Evolutionary conservation across 2,329 filamentous ascomycete genomes (phyloP), one percentile per base, ranked within the genome.

Genomic region (Neofusicoccum sp.): DNA sequence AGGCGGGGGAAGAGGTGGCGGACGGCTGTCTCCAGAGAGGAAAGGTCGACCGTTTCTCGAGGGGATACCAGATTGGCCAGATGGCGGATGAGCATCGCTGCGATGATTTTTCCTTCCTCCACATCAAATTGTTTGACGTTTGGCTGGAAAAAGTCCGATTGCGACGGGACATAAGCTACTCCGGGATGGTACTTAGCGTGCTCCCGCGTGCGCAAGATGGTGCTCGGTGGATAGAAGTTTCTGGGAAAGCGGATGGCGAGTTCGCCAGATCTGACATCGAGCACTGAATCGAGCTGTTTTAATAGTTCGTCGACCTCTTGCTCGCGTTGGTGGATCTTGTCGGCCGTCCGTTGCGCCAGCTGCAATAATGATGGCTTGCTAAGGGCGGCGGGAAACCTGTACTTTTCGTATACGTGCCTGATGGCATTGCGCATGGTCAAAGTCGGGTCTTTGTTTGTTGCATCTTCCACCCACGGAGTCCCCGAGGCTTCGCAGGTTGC

Each of bases 381-480:
- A 2, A 98, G 76, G 0, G 92, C 91, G 8, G 72, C 72, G 0
- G 95, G 93, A 3, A 98, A 76, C 2, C 73, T 69, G 61, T 87
- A 75, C 4, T 82, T 75, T 28, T 79, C 76, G 20, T 84, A 80
- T 44, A 96, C 72, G 71, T 89, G 78, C 33, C 93, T 85, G 38
- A 97, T 80, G 0, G 93, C 87, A 69, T 99, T 99, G 38, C 95
- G 85, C 45, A 82, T 76, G 0, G 95, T 96, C 62, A 96, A 76
- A 0, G 87, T 91, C 7, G 80, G 82, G 68, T 97, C 89, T 14
- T 80, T 74, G 69, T 99, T 99, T 1, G 93, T 97, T 43, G 80
- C 77, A 71, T 99, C 95, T 71, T 95, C 90, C 64, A 91, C 90
- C 89, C 91, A 98, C 0, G 78, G 76, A 8, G 96, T 76, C 0